Percentiles rank a stretch among this genome's conserved stretches.
phyloP scores from a whole-genome alignment of 106 monocot genomes.

The Dioscorea alata region DNA sequence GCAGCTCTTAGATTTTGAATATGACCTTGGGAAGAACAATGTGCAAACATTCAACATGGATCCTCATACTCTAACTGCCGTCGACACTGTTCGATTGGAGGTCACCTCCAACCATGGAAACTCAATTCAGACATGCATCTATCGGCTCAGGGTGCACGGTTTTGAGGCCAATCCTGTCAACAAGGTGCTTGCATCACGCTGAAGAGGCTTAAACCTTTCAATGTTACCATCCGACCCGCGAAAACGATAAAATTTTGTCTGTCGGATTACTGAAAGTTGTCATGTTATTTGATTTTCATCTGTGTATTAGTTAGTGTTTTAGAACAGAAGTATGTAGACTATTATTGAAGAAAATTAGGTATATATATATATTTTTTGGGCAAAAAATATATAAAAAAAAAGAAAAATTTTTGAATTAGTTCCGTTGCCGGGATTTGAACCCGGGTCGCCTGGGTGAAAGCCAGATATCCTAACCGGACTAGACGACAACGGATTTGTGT shows the following conservation, averaged over 20 bases:
- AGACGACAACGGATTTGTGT: conserved; percentile 55
- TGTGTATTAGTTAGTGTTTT: no score
- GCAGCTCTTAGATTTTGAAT: conserved; percentile 14
- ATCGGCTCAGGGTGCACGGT: conserved; percentile 79
- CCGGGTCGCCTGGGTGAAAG: conserved; percentile 99
- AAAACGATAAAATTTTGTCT: no score
- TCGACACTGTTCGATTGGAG: conserved; percentile 66
- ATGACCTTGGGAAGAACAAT: conserved; percentile 52
- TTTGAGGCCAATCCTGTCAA: conserved; percentile 23
- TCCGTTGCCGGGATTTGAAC: conserved; percentile 99
- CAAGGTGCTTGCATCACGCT: no score
- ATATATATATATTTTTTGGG: no score
- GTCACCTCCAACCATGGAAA: conserved; percentile 79
- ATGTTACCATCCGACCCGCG: no score
- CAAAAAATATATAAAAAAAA: no score
- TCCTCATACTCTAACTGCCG: conserved; percentile 3
- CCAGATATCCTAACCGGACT: conserved; percentile 98
- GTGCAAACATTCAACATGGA: conserved; percentile 61
- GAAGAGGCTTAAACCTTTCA: no score
- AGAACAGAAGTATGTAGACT: no score
- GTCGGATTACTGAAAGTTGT: no score
- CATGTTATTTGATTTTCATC: no score
- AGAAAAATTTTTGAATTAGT: no score
- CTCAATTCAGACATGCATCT: conserved; percentile 67
- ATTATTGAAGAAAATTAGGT: no score